phyloP scores from a whole-genome alignment of 371 early-diverging fungal genomes.

The Zychaea mexicana region DNA sequence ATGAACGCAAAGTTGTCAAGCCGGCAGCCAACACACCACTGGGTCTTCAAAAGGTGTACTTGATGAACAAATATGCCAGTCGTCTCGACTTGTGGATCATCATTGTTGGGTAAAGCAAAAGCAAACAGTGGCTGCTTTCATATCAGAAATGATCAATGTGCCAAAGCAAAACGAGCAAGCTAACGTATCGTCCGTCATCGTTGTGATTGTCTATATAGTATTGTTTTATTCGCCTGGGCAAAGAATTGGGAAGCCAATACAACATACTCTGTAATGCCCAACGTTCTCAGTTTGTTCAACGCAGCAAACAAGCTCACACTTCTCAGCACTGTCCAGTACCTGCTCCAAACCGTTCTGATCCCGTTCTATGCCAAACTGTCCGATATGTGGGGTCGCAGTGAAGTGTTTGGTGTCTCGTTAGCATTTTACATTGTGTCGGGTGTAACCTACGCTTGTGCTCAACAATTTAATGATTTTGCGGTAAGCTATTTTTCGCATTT shows the following conservation, averaged over 20 bases:
- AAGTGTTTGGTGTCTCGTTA: constrained; percentile 36
- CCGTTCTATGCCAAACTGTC: constrained; percentile 53
- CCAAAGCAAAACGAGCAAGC: too few species aligned
- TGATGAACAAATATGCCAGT: constrained; percentile 28
- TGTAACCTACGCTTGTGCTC: constrained; percentile 33
- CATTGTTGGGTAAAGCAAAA: constrained; percentile 13
- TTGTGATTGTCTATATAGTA: too few species aligned
- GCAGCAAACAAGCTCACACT: constrained; percentile 24
- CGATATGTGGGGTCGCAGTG: constrained; percentile 44
- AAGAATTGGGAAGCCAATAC: constrained; percentile 33
- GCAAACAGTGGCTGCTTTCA: too few species aligned
- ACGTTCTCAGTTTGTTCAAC: constrained; percentile 25
- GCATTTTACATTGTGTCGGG: constrained; percentile 41
- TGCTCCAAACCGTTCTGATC: constrained; percentile 42
- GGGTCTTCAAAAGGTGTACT: constrained; percentile 13
- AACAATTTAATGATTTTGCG: constrained; percentile 32
- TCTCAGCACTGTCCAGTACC: constrained; percentile 37
- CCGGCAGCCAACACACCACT: constrained; percentile 8
- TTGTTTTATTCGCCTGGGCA: constrained; percentile 29
- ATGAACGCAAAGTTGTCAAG: constrained; percentile 3
- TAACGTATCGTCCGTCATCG: too few species aligned
- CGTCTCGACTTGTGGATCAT: constrained; percentile 9
- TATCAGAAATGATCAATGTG: not conserved
- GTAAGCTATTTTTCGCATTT: constrained; percentile 11
- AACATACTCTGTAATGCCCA: constrained; percentile 12